Evolutionary conservation across 139 green algal genomes (phyloP).

Genomic region (Klebsormidium nitens): DNA sequence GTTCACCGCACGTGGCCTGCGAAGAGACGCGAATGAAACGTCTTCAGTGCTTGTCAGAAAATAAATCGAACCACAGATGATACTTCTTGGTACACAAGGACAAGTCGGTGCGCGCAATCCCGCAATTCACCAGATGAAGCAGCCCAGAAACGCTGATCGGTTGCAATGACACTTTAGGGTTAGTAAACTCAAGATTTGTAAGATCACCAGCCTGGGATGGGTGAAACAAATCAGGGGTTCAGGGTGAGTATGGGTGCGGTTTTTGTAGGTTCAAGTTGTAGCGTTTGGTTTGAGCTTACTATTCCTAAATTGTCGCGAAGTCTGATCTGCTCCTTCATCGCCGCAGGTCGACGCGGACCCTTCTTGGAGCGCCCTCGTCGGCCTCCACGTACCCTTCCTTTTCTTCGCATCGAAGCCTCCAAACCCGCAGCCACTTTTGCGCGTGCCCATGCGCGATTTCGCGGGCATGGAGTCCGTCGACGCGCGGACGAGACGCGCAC

Average conservation of each 20-base stretch:
- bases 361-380: conserved; percentile 6
- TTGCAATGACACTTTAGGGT: not conserved
- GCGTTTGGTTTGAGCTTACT: not conserved
- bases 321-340: not conserved
- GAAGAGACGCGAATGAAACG: too few relatives aligned
- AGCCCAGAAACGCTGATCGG: too few relatives aligned
- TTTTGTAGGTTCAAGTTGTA: not conserved
- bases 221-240: not conserved
- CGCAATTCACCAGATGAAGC: too few relatives aligned
- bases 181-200: not conserved
- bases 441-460: conserved; percentile 32
- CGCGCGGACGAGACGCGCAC: conserved; percentile 41
- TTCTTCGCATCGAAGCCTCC: conserved; percentile 5
- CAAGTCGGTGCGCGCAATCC: too few relatives aligned
- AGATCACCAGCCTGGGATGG: not conserved
- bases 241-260: not conserved
- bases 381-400: conserved; percentile 17
- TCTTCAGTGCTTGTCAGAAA: too few relatives aligned
- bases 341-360: not conserved
- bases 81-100: too few relatives aligned
- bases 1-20: too few relatives aligned
- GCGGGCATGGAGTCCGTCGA: conserved; percentile 35
- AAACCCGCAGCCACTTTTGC: not conserved
- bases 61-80: too few relatives aligned
- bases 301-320: not conserved